Percentiles rank a stretch among this genome's conserved stretches.
Evolutionary conservation across 257 asterid species (phyloP).

Genomic region (Galeopsis tetrahit): DNA sequence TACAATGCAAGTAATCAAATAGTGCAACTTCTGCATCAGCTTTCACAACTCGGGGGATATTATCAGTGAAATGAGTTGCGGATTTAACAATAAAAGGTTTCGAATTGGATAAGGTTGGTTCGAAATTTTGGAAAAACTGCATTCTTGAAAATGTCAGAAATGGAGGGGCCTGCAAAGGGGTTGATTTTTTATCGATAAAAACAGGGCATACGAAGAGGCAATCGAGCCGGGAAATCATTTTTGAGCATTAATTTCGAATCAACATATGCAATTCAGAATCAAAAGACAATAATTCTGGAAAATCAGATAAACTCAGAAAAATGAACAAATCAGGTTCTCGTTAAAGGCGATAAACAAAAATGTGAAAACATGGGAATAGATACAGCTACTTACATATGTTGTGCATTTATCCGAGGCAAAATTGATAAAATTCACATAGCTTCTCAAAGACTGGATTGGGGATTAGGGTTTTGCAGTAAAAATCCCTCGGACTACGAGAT

Average conservation of each 20-base stretch:
- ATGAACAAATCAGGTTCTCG: background rate
- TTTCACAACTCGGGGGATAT: conserved; percentile 44
- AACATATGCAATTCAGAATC: conserved; percentile 36
- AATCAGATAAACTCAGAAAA: background rate
- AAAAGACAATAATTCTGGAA: background rate
- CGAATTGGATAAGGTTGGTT: conserved; percentile 18
- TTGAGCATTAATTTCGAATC: conserved; percentile 37
- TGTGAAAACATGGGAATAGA: background rate
- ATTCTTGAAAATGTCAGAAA: conserved; percentile 32
- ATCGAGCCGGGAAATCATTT: conserved; percentile 47
- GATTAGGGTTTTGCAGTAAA: conserved; percentile 32
- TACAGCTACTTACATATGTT: conserved; percentile 2
- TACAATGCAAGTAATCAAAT: conserved; percentile 81
- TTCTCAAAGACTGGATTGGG: conserved; percentile 15
- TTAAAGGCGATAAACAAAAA: conserved; percentile 7
- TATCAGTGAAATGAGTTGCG: conserved; percentile 33
- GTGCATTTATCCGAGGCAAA: conserved; percentile 16
- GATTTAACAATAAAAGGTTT: conserved; percentile 39
- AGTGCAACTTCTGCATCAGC: conserved; percentile 77
- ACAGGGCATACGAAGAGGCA: conserved; percentile 27
- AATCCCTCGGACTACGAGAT: background rate
- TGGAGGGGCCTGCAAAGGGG: conserved; percentile 34
- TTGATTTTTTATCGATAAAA: conserved; percentile 18
- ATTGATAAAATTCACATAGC: conserved; percentile 12
- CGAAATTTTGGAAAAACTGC: conserved; percentile 35